Evolutionary conservation across 2,329 filamentous ascomycete genomes (phyloP).

Genomic region (Aciculosporium take): DNA sequence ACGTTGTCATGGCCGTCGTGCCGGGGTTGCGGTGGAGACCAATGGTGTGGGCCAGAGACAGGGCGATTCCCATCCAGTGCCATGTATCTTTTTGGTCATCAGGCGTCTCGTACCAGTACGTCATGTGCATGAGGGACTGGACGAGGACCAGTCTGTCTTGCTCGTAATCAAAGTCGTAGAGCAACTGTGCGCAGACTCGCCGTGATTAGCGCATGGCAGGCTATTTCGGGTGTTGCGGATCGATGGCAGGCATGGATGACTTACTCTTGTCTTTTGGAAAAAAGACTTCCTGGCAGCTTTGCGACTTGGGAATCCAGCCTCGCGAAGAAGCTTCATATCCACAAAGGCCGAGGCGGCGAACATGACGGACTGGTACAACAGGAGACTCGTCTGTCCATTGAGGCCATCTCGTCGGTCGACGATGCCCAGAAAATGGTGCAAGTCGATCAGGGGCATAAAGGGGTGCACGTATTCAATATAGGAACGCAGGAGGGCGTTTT

Average conservation of each 20-base stretch:
- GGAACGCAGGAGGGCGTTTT: conserved; percentile 66
- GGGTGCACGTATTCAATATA: conserved; percentile 87
- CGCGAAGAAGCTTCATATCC: conserved; percentile 59
- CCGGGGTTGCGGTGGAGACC: conserved; percentile 76
- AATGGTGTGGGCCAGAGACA: conserved; percentile 85
- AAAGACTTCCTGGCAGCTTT: conserved; percentile 78
- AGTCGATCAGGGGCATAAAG: conserved; percentile 78
- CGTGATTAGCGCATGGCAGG: too few relatives aligned
- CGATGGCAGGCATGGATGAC: conserved; percentile 19
- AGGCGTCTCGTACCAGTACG: conserved; percentile 94
- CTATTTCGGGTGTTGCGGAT: too few relatives aligned
- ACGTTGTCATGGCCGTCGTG: conserved; percentile 58
- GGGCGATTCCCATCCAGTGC: conserved; percentile 97
- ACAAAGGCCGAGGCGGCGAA: conserved; percentile 84
- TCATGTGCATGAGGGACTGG: conserved; percentile 80
- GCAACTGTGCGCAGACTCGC: too few relatives aligned
- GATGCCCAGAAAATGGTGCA: conserved; percentile 43
- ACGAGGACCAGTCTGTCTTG: conserved; percentile 77
- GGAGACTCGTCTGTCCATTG: conserved; percentile 61
- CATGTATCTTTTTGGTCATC: conserved; percentile 97
- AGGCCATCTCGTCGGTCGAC: conserved; percentile 54
- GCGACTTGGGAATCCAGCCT: conserved; percentile 62
- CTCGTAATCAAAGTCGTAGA: conserved; percentile 95
- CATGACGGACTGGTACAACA: conserved; percentile 90
- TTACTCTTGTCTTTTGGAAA: conserved; percentile 74